Evolutionary conservation across 257 asterid species (phyloP), one percentile per base, ranked within the genome.

Genomic region (Sherardia arvensis): DNA sequence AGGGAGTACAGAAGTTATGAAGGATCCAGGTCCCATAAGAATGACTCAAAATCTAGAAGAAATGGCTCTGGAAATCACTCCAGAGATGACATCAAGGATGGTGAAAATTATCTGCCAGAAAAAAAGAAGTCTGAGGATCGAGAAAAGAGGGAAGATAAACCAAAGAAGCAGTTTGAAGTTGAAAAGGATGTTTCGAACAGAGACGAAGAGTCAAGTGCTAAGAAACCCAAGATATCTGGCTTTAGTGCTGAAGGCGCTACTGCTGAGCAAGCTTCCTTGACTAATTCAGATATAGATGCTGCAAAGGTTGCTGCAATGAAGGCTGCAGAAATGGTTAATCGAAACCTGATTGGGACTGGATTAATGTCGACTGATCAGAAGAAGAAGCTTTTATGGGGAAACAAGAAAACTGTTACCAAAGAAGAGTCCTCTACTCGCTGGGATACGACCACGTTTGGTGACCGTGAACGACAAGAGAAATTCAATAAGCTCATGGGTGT

Each of bases 401-500:
- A 61, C 83, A 93, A 93, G 80, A 92, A 92, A 82, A 83, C 56
- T 69, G 77, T 87, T 22, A 65, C 81, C 61, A 59, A 81, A 27
- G 99, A 85, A 70, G 96, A 93, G 97, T 74, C 94, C 53, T 70
- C 84, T 71, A 90, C 80, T 72, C 96, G 68, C 71, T 93, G 99
- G 97, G 96, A 87, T 76, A 66, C 82, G 6, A 55, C 96, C 67
- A 80, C 57, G 49, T 78, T 85, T 85, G 96, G 90, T 66, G 99
- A 93, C 69, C 92, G 86, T 38, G 99, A 93, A 53, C 84, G 95
- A 8, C 99, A 93, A 74, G 99, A 90, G 75, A 93, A 90, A 74
- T 93, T 93, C 92, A 82, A 87, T 78, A 93, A 93, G 79, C 99
- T 93, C 88, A 93, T 93, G 99, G 99, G 99, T 62, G 96, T 90